Conservation (phyloP, 495 filamentous ascomycete species). For the Bacidia rubella region DNA sequence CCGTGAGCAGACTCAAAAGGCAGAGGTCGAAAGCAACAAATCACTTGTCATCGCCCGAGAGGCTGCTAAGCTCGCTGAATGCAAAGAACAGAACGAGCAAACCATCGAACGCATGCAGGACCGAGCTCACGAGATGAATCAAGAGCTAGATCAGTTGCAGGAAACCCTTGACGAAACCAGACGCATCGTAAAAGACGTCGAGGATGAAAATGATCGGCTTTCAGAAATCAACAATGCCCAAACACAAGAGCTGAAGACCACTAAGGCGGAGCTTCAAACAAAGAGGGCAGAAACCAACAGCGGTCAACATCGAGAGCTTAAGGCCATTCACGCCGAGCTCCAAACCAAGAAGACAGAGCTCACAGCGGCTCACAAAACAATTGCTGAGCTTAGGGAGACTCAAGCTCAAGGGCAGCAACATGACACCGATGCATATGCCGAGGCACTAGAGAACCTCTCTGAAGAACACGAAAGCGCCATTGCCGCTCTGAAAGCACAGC, state of each 20-base stretch:
- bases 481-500: constrained; percentile 28
- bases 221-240: constrained; percentile 16
- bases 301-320: constrained; percentile 10
- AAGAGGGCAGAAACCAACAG: constrained; percentile 10
- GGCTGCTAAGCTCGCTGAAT: constrained; percentile 26
- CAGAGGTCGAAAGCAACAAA: constrained; percentile 23
- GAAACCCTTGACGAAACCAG: constrained; percentile 32
- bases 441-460: constrained; percentile 8
- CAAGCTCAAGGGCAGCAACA: not conserved
- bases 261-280: too few relatives aligned
- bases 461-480: constrained; percentile 24
- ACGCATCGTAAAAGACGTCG: constrained; percentile 31
- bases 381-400: not conserved
- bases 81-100: constrained; percentile 32
- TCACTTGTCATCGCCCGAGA: constrained; percentile 24
- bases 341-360: constrained; percentile 25
- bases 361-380: constrained; percentile 26
- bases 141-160: constrained; percentile 15
- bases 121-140: constrained; percentile 17
- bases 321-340: constrained; percentile 13
- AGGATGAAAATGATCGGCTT: constrained; percentile 34
- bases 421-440: not conserved
- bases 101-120: constrained; percentile 17
- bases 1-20: constrained; percentile 4
- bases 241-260: constrained; percentile 4